Evolutionary conservation across 2,329 filamentous ascomycete genomes (phyloP).

Genomic region (Aureobasidium sp.): DNA sequence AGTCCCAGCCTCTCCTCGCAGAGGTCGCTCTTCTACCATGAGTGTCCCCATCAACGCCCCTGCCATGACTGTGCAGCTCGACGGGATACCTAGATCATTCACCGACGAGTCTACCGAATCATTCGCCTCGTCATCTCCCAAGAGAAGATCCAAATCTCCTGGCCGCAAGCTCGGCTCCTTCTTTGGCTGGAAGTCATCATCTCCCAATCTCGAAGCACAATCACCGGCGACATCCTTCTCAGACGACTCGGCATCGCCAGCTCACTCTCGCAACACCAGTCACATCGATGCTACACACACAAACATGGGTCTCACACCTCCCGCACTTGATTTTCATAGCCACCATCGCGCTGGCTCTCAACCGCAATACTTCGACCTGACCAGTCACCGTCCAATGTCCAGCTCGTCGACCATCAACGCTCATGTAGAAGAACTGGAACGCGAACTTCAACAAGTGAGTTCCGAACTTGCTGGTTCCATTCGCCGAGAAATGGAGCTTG

Average conservation of each 20-base stretch:
- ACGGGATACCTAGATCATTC: constrained; percentile 28
- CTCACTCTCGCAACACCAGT: constrained; percentile 38
- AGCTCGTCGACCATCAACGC: constrained; percentile 38
- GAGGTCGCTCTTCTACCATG: constrained; percentile 20
- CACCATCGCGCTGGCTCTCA: constrained; percentile 40
- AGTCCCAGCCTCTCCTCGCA: constrained; percentile 14
- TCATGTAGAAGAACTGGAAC: constrained; percentile 82
- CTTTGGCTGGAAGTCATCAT: constrained; percentile 56
- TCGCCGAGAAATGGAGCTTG: constrained; percentile 88
- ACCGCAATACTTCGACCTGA: constrained; percentile 39
- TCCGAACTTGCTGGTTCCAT: constrained; percentile 89
- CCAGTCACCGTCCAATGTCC: constrained; percentile 39
- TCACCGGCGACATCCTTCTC: constrained; percentile 58
- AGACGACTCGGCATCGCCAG: constrained; percentile 52
- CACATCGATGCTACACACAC: constrained; percentile 26
- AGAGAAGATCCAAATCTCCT: constrained; percentile 37
- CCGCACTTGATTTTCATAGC: constrained; percentile 43
- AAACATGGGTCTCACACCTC: constrained; percentile 33
- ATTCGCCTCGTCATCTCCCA: constrained; percentile 17
- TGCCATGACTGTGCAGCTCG: constrained; percentile 28
- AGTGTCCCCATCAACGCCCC: constrained; percentile 22
- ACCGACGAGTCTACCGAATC: constrained; percentile 26
- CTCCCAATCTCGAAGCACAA: constrained; percentile 46
- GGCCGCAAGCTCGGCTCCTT: constrained; percentile 53
- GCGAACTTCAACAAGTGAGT: constrained; percentile 88